Conservation (phyloP, 1,139 yeast species). For the Lodderomyces orthopsilosis region DNA sequence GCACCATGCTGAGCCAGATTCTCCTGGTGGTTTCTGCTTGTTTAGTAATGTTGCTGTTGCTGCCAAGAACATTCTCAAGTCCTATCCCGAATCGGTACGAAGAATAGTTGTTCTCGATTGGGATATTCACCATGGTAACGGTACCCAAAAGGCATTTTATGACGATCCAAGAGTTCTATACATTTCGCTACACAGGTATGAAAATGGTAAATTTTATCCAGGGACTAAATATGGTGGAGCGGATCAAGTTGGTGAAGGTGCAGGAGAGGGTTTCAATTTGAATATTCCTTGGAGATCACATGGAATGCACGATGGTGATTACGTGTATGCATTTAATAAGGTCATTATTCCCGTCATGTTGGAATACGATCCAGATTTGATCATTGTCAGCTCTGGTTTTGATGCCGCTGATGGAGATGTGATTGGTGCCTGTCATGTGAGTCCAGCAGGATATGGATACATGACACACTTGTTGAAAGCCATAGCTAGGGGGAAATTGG, state of each 20-base stretch:
- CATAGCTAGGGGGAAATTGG: constrained; percentile 81
- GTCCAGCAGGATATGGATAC: constrained; percentile 94
- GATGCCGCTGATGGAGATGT: constrained; percentile 99
- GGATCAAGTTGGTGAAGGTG: constrained; percentile 77
- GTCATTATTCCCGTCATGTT: constrained; percentile 86
- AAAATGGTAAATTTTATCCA: constrained; percentile 89
- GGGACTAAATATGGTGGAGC: constrained; percentile 83
- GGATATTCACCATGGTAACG: constrained; percentile 99
- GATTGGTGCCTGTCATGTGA: constrained; percentile 95
- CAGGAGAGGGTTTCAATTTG: constrained; percentile 81
- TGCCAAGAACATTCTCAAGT: constrained; percentile 76
- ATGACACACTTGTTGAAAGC: constrained; percentile 92
- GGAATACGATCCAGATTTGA: constrained; percentile 91
- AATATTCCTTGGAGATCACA: constrained; percentile 94
- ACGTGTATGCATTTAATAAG: constrained; percentile 84
- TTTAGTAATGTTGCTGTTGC: constrained; percentile 98
- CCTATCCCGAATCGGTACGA: constrained; percentile 85
- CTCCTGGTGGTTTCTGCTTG: constrained; percentile 95
- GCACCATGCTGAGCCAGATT: constrained; percentile 97
- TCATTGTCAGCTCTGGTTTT: constrained; percentile 91
- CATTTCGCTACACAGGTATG: constrained; percentile 88
- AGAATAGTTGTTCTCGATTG: constrained; percentile 86
- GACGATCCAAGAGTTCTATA: constrained; percentile 89
- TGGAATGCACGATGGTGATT: constrained; percentile 96
- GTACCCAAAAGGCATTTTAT: constrained; percentile 90